These are phyloP conservation scores for Tetraselmis striata DNA, from an alignment of 139 green algal species.

Conservation along the genomic window DNA sequence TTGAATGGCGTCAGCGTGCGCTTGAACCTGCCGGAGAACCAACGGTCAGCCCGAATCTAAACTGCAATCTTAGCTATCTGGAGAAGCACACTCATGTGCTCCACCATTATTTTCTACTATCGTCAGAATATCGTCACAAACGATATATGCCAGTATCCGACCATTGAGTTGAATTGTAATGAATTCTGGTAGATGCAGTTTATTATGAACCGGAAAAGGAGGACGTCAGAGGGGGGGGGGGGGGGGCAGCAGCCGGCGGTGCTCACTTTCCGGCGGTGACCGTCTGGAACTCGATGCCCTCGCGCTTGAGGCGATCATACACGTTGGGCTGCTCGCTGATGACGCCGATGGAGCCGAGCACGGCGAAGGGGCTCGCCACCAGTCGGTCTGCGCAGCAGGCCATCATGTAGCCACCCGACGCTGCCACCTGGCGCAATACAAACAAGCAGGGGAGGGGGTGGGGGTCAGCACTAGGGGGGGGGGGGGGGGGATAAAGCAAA, in stretches of 20 bases:
- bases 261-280: constrained; percentile 19
- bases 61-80: too few relatives aligned
- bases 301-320: constrained; percentile 24
- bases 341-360: constrained; percentile 26
- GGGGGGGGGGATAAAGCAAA: not conserved
- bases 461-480: not conserved
- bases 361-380: constrained; percentile 20
- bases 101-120: too few relatives aligned
- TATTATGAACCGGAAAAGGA: too few relatives aligned
- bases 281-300: constrained; percentile 25
- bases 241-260: too few relatives aligned
- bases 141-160: too few relatives aligned
- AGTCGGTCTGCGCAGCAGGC: constrained; percentile 17
- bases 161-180: too few relatives aligned
- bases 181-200: too few relatives aligned
- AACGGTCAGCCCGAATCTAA: too few relatives aligned
- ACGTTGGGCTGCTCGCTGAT: constrained; percentile 27
- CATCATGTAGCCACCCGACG: constrained; percentile 26
- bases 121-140: too few relatives aligned
- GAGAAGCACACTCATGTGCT: too few relatives aligned
- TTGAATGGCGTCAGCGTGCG: constrained; percentile 23
- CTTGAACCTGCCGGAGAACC: too few relatives aligned
- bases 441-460: not conserved
- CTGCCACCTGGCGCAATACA: constrained; percentile 14
- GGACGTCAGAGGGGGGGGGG: too few relatives aligned